phyloP scores from a whole-genome alignment of 768 basidiomycete species.

The Scleroderma bovista region DNA sequence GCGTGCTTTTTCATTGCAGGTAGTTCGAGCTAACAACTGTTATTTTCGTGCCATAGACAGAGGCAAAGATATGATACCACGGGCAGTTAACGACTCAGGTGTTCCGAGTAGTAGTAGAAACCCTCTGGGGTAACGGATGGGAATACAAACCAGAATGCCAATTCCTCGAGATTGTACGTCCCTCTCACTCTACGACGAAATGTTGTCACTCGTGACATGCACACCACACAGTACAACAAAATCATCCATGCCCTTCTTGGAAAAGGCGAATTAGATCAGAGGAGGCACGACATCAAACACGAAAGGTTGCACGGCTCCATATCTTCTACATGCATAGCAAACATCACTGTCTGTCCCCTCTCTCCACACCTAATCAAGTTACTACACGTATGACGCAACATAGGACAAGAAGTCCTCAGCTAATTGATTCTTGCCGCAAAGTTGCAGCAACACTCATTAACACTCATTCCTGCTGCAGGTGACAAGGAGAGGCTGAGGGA shows the following conservation, averaged over 20 bases:
- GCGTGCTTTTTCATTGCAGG: constrained; percentile 21
- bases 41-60: constrained; percentile 40
- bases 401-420: too few relatives aligned
- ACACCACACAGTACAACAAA: constrained; percentile 68
- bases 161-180: constrained; percentile 81
- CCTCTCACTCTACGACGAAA: not conserved
- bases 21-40: not conserved
- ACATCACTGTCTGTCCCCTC: constrained; percentile 67
- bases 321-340: constrained; percentile 57
- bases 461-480: constrained; percentile 77
- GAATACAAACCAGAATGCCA: constrained; percentile 91
- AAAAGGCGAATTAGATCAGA: constrained; percentile 77
- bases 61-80: constrained; percentile 80
- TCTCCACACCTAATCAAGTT: constrained; percentile 74
- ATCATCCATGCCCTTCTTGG: constrained; percentile 91
- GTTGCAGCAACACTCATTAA: constrained; percentile 94
- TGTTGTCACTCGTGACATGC: too few relatives aligned
- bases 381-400: too few relatives aligned
- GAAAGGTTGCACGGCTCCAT: constrained; percentile 66
- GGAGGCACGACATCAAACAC: constrained; percentile 95
- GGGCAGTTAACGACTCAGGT: constrained; percentile 90
- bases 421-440: constrained; percentile 76
- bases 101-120: constrained; percentile 67
- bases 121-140: constrained; percentile 83
- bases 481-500: constrained; percentile 85